phyloP scores from a whole-genome alignment of 1,139 yeast species.

The Blastobotrys illinoisensis region DNA sequence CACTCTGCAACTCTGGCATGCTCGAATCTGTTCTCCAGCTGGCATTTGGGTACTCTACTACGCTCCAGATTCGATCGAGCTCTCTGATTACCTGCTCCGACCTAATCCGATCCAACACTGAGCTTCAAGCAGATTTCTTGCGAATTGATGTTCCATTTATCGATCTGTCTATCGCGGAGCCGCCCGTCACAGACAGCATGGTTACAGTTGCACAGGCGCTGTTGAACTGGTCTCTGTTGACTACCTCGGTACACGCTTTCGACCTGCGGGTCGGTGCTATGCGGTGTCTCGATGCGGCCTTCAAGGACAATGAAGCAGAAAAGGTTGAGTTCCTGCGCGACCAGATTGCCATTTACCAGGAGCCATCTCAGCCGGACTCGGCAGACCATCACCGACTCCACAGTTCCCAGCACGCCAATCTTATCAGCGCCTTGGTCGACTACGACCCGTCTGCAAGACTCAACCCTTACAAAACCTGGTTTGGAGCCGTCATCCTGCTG shows the following conservation, averaged over 20 bases:
- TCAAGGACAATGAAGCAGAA: slow-evolving; percentile 59
- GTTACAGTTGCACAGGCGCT: slow-evolving; percentile 72
- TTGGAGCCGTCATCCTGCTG: slow-evolving; percentile 64
- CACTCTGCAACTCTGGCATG: slow-evolving; percentile 57
- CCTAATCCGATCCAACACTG: slow-evolving; percentile 58
- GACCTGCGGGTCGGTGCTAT: slow-evolving; percentile 73
- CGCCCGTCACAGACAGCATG: slow-evolving; percentile 19
- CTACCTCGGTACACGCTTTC: slow-evolving; percentile 79
- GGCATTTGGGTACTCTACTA: slow-evolving; percentile 58
- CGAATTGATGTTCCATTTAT: slow-evolving; percentile 87
- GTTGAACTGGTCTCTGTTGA: slow-evolving; percentile 71
- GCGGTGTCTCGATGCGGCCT: slow-evolving; percentile 60
- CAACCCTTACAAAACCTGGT: slow-evolving; percentile 87
- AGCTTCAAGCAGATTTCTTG: slow-evolving; percentile 63
- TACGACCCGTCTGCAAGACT: slow-evolving; percentile 70
- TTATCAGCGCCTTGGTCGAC: slow-evolving; percentile 66
- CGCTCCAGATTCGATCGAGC: slow-evolving; percentile 55
- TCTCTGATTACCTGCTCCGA: slow-evolving; percentile 76
- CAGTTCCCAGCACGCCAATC: slow-evolving; percentile 36
- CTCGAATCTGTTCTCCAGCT: slow-evolving; percentile 61
- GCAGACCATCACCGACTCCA: slow-evolving; percentile 1
- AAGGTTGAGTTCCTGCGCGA: slow-evolving; percentile 54
- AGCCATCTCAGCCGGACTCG: slow-evolving; percentile 4
- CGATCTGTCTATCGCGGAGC: slow-evolving; percentile 67
- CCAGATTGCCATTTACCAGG: slow-evolving; percentile 49